Evolutionary conservation across 164 flowering plant genomes (phyloP).

Genomic region (Kalanchoe fedtschenkoi): DNA sequence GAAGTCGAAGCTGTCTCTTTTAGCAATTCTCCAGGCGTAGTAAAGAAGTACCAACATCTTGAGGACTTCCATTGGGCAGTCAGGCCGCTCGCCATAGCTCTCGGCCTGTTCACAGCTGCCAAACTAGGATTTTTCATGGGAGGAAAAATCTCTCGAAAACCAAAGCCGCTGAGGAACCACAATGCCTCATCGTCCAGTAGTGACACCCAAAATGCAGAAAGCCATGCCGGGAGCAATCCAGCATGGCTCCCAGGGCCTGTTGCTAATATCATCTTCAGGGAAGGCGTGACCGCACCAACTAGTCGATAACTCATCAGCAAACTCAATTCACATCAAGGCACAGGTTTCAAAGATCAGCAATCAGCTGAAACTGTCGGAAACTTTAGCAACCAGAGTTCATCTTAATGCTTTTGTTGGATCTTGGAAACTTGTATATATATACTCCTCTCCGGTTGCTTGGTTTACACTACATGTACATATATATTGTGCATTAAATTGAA

Average conservation of each 20-base stretch:
- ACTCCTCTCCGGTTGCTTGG: neutral
- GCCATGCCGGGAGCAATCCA: conserved; percentile 27
- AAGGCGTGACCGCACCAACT: conserved; percentile 12
- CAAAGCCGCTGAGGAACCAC: conserved; percentile 28
- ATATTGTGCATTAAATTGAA: neutral
- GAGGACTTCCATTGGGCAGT: conserved; percentile 96
- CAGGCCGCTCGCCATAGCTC: conserved; percentile 64
- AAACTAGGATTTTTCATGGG: conserved; percentile 55
- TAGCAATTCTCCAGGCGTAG: conserved; percentile 35
- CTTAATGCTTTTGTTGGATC: neutral
- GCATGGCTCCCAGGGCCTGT: conserved; percentile 60
- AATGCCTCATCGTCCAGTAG: conserved; percentile 9
- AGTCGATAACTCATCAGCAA: conserved; percentile 12
- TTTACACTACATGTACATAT: neutral
- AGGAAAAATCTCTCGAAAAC: conserved; percentile 30
- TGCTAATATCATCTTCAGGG: conserved; percentile 52
- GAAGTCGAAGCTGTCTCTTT: conserved; percentile 78
- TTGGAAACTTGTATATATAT: neutral
- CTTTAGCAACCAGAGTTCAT: neutral
- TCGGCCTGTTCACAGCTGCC: conserved; percentile 72
- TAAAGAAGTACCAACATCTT: conserved; percentile 76
- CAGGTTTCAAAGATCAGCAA: neutral
- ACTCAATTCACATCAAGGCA: neutral
- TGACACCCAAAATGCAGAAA: conserved; percentile 29
- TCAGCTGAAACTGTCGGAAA: neutral